These are phyloP conservation scores for Skeletonema grethae DNA, from an alignment of 108 stramenopile genomes.

Conservation along the genomic window DNA sequence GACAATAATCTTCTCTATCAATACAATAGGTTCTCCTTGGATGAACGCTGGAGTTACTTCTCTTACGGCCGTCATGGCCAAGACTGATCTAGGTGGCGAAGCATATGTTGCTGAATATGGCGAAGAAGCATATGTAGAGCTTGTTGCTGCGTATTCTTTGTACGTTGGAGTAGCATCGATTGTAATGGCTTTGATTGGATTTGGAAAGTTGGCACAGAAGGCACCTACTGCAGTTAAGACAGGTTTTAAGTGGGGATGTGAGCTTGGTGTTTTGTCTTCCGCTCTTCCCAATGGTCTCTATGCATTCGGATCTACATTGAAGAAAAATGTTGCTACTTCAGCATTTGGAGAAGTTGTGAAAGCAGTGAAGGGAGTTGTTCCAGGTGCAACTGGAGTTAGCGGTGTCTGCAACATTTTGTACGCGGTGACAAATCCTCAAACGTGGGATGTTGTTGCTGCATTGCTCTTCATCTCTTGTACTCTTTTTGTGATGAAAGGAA, in stretches of 20 bases:
- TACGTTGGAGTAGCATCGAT: slow-evolving; percentile 71
- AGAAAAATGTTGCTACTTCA: slow-evolving; percentile 51
- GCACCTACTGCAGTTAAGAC: slow-evolving; percentile 68
- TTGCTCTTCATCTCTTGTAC: slow-evolving; percentile 67
- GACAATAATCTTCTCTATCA: not conserved
- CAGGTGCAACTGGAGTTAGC: slow-evolving; percentile 66
- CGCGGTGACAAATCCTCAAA: slow-evolving; percentile 57
- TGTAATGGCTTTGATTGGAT: slow-evolving; percentile 64
- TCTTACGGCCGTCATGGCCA: slow-evolving; percentile 81
- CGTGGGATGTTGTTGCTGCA: slow-evolving; percentile 64
- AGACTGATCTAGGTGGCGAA: slow-evolving; percentile 75
- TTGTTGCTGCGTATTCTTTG: slow-evolving; percentile 77
- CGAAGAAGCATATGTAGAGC: slow-evolving; percentile 73
- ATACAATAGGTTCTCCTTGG: slow-evolving; percentile 61
- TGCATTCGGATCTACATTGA: slow-evolving; percentile 54
- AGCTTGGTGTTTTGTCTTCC: slow-evolving; percentile 71
- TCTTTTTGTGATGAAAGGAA: slow-evolving; percentile 71
- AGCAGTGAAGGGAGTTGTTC: slow-evolving; percentile 41
- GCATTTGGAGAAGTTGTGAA: slow-evolving; percentile 38
- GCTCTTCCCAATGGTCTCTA: slow-evolving; percentile 75
- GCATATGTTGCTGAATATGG: slow-evolving; percentile 68
- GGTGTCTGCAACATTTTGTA: slow-evolving; percentile 64
- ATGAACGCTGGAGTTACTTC: slow-evolving; percentile 82
- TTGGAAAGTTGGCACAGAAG: slow-evolving; percentile 62
- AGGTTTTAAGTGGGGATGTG: slow-evolving; percentile 90